Evolutionary conservation across 805 yeast species (phyloP).

Genomic region (Ogataea ganodermae): DNA sequence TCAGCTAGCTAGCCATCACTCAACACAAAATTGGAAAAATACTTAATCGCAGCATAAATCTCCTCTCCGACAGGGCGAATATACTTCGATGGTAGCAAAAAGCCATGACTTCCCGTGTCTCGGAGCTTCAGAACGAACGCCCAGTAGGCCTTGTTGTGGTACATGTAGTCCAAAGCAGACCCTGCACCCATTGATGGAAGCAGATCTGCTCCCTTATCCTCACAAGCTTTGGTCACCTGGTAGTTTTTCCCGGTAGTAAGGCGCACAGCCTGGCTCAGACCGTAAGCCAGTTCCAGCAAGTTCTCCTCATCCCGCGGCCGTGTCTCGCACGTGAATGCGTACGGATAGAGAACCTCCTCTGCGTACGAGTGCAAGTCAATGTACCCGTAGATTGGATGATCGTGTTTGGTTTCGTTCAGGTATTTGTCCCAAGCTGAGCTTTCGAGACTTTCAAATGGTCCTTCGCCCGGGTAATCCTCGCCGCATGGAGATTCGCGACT

Average conservation of each 20-base stretch:
- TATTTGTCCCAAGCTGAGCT: slow-evolving; percentile 50
- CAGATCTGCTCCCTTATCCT: slow-evolving; percentile 74
- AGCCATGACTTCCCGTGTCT: slow-evolving; percentile 83
- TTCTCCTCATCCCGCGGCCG: slow-evolving; percentile 81
- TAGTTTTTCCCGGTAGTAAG: slow-evolving; percentile 63
- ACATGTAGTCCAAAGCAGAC: slow-evolving; percentile 79
- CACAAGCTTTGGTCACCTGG: slow-evolving; percentile 74
- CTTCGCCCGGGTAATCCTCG: slow-evolving; percentile 79
- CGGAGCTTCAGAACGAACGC: slow-evolving; percentile 81
- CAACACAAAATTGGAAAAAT: slow-evolving; percentile 59
- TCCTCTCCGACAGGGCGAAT: slow-evolving; percentile 80
- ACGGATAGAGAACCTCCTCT: slow-evolving; percentile 80
- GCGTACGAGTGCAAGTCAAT: slow-evolving; percentile 85
- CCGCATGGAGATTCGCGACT: slow-evolving; percentile 72
- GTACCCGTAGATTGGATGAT: slow-evolving; percentile 70
- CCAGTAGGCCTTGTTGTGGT: slow-evolving; percentile 78
- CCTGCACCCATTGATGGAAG: slow-evolving; percentile 79
- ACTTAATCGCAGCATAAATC: slow-evolving; percentile 64
- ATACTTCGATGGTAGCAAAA: slow-evolving; percentile 67
- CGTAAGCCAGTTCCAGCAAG: slow-evolving; percentile 77
- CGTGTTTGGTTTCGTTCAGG: slow-evolving; percentile 48
- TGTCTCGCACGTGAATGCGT: slow-evolving; percentile 74
- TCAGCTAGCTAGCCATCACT: slow-evolving; percentile 15
- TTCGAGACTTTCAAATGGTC: slow-evolving; percentile 67
- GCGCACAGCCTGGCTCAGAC: slow-evolving; percentile 73